phyloP scores from a whole-genome alignment of 768 basidiomycete species.

The Tremella yokohamensis region DNA sequence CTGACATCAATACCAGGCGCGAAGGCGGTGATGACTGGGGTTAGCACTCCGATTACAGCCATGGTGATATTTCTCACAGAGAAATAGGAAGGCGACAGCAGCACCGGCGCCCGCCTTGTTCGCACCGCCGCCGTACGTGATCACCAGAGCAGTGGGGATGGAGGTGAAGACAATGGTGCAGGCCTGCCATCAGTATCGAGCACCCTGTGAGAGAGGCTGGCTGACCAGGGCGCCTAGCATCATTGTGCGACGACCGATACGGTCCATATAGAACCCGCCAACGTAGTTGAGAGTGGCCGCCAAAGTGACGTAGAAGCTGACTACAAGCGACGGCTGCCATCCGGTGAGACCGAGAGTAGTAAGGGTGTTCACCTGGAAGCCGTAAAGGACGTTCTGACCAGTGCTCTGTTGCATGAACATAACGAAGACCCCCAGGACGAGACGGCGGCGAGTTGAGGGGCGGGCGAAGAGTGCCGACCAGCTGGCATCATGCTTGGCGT shows the following conservation, averaged over 20 bases:
- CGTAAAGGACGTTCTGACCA: constrained; percentile 10
- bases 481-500: neutral
- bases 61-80: constrained; percentile 5
- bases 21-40: constrained; percentile 19
- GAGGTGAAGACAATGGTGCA: neutral
- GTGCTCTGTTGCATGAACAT: constrained; percentile 10
- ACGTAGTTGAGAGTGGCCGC: constrained; percentile 2
- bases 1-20: constrained; percentile 19
- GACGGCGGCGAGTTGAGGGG: neutral
- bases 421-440: constrained; percentile 1
- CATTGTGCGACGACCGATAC: constrained; percentile 21
- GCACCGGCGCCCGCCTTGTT: constrained; percentile 17
- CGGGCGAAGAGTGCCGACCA: constrained; percentile 4
- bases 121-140: neutral
- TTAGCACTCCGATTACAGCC: too few relatives aligned
- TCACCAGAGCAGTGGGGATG: constrained; percentile 1
- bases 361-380: constrained; percentile 7
- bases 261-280: constrained; percentile 17
- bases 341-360: constrained; percentile 4
- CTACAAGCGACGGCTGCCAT: constrained; percentile 4
- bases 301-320: constrained; percentile 6
- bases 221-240: constrained; percentile 17
- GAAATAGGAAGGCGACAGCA: constrained; percentile 26
- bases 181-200: neutral
- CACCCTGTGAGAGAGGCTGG: neutral